phyloP scores from a whole-genome alignment of 495 filamentous ascomycete species.

The Friedmanniomyces endolithicus region DNA sequence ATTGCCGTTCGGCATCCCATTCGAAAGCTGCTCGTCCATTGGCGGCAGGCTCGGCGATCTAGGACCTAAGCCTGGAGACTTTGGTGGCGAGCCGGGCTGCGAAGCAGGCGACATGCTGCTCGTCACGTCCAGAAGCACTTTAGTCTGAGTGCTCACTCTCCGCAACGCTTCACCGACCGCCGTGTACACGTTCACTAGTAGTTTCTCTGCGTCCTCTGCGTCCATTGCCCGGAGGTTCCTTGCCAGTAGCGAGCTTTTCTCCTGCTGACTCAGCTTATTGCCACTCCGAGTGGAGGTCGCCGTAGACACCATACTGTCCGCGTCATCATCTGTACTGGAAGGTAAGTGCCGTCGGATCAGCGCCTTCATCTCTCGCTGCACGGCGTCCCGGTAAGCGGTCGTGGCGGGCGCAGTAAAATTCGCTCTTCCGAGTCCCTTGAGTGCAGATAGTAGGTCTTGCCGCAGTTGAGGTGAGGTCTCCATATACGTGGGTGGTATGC shows the following conservation, averaged over 20 bases:
- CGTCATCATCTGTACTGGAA: slow-evolving; percentile 85
- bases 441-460: slow-evolving; percentile 47
- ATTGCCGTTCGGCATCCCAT: not conserved
- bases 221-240: slow-evolving; percentile 81
- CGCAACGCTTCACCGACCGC: slow-evolving; percentile 77
- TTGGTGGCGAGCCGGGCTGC: slow-evolving; percentile 18
- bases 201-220: slow-evolving; percentile 69
- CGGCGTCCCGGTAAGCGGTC: slow-evolving; percentile 72
- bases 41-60: slow-evolving; percentile 17
- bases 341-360: slow-evolving; percentile 78
- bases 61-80: slow-evolving; percentile 14
- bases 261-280: slow-evolving; percentile 60
- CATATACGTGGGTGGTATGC: slow-evolving; percentile 63
- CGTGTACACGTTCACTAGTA: slow-evolving; percentile 71
- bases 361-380: slow-evolving; percentile 73
- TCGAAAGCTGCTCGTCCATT: slow-evolving; percentile 6
- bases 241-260: slow-evolving; percentile 81
- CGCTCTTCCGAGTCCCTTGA: slow-evolving; percentile 68
- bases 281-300: slow-evolving; percentile 57
- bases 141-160: slow-evolving; percentile 77
- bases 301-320: slow-evolving; percentile 75
- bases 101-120: slow-evolving; percentile 48
- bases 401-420: slow-evolving; percentile 68
- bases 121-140: slow-evolving; percentile 89
- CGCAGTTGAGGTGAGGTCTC: slow-evolving; percentile 55